Conservation (phyloP, 192 early-diverging fungal genomes). For the Kickxella alabastrina region DNA sequence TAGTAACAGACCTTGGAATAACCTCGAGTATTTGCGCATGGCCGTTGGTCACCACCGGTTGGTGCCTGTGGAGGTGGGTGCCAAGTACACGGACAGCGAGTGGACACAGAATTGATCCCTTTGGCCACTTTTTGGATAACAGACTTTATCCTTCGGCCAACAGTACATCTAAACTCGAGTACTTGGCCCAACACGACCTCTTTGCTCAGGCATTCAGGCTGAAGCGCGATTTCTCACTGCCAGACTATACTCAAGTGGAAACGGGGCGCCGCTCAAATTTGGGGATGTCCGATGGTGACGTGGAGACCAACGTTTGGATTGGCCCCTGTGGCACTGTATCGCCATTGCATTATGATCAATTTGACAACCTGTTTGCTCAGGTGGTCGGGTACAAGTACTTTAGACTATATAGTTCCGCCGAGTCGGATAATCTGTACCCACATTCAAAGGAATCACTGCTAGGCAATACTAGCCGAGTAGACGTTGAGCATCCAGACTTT, state of each 20-base stretch:
- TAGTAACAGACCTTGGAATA: slow-evolving; percentile 53
- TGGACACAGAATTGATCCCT: slow-evolving; percentile 72
- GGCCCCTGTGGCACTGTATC: slow-evolving; percentile 79
- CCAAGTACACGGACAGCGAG: slow-evolving; percentile 66
- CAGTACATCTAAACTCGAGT: slow-evolving; percentile 32
- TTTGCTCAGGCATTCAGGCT: slow-evolving; percentile 72
- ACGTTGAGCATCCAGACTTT: slow-evolving; percentile 63
- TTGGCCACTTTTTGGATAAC: slow-evolving; percentile 66
- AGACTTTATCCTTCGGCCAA: slow-evolving; percentile 15
- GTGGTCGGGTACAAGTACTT: slow-evolving; percentile 80
- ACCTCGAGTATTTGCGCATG: slow-evolving; percentile 57
- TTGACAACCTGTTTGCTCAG: slow-evolving; percentile 81
- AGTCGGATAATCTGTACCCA: slow-evolving; percentile 64
- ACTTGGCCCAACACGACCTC: slow-evolving; percentile 86
- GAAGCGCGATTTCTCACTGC: slow-evolving; percentile 63
- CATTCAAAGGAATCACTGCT: slow-evolving; percentile 52
- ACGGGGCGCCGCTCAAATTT: slow-evolving; percentile 18
- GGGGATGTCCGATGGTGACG: slow-evolving; percentile 27
- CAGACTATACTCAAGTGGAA: slow-evolving; percentile 72
- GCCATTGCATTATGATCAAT: slow-evolving; percentile 78
- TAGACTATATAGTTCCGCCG: slow-evolving; percentile 61
- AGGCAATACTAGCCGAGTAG: slow-evolving; percentile 73
- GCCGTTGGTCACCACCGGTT: slow-evolving; percentile 60
- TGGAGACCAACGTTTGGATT: slow-evolving; percentile 66
- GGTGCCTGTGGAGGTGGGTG: slow-evolving; percentile 81